Evolutionary conservation across 2,329 filamentous ascomycete species (phyloP).

Genomic region (Aspergillus sp.): DNA sequence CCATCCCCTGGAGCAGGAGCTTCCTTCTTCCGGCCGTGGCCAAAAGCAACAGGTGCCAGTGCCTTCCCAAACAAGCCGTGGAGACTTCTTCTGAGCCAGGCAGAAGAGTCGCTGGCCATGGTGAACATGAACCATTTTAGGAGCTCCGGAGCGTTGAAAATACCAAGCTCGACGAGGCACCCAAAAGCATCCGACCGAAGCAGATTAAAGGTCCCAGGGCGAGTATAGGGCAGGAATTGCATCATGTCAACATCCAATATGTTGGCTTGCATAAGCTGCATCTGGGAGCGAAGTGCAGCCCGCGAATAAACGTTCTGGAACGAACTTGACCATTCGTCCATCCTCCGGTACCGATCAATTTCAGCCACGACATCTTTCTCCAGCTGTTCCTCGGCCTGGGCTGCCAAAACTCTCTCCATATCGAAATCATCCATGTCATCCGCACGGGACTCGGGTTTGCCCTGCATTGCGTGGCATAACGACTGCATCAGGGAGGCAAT

Average conservation of each 20-base stretch:
- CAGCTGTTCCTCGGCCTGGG: conserved; percentile 46
- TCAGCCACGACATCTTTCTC: conserved; percentile 50
- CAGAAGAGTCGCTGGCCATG: conserved; percentile 48
- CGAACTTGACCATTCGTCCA: conserved; percentile 59
- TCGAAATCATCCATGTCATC: conserved; percentile 37
- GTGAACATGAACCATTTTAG: conserved; percentile 49
- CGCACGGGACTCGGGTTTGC: conserved; percentile 27
- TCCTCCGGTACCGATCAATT: conserved; percentile 53
- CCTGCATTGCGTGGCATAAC: conserved; percentile 47
- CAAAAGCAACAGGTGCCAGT: conserved; percentile 51
- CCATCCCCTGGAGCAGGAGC: conserved; percentile 27
- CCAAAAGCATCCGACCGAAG: conserved; percentile 52
- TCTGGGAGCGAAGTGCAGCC: conserved; percentile 52
- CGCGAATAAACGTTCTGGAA: conserved; percentile 56
- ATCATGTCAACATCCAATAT: conserved; percentile 44
- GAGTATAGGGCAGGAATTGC: conserved; percentile 54
- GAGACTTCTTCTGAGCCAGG: conserved; percentile 47
- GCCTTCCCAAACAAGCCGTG: conserved; percentile 45
- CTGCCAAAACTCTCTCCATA: conserved; percentile 39
- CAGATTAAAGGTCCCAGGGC: conserved; percentile 50
- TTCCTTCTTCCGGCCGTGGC: conserved; percentile 33
- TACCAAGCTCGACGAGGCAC: conserved; percentile 47
- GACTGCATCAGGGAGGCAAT: conserved; percentile 67
- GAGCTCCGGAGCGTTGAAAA: conserved; percentile 43
- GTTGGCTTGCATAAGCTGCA: conserved; percentile 45